Evolutionary conservation across 257 asterid genomes (phyloP).

Genomic region (Verbascum thapsus): DNA sequence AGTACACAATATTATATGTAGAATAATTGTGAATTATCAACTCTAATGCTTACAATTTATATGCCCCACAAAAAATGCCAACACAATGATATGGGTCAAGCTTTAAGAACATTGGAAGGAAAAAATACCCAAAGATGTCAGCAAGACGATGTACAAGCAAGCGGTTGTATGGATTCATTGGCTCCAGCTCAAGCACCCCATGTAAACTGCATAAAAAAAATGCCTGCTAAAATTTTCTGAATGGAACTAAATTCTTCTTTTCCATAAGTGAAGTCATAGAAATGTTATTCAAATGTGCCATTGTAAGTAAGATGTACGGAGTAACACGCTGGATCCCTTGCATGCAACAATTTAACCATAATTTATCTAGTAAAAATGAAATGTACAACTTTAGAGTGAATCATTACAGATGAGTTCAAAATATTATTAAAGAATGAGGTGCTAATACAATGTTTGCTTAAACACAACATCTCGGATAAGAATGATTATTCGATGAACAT

Average conservation of each 20-base stretch:
- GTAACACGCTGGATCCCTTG: conserved; percentile 9
- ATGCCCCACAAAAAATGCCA: conserved; percentile 19
- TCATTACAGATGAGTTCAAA: not conserved
- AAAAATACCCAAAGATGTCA: conserved; percentile 77
- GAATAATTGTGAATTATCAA: conserved; percentile 18
- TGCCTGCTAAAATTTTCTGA: conserved; percentile 22
- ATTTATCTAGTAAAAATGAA: conserved; percentile 18
- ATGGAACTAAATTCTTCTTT: conserved; percentile 12
- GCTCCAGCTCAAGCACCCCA: conserved; percentile 79
- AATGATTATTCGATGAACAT: conserved; percentile 14
- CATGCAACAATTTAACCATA: not conserved
- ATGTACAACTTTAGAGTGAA: not conserved
- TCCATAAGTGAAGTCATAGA: conserved; percentile 12
- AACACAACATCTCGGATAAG: conserved; percentile 19
- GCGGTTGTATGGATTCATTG: conserved; percentile 79
- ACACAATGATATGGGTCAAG: conserved; percentile 5
- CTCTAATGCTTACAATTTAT: not conserved
- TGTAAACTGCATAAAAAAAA: conserved; percentile 52
- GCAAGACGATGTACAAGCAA: conserved; percentile 91
- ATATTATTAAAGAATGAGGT: conserved; percentile 7
- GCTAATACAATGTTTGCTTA: conserved; percentile 15
- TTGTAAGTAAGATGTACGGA: not conserved
- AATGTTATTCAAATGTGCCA: not conserved
- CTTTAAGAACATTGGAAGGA: conserved; percentile 16
- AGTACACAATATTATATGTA: conserved; percentile 27